A percentile compares a stretch with the other conserved stretches of the same genome.
Evolutionary conservation across 2,329 filamentous ascomycete genomes (phyloP).

Genomic region (Cordyceps javanica): DNA sequence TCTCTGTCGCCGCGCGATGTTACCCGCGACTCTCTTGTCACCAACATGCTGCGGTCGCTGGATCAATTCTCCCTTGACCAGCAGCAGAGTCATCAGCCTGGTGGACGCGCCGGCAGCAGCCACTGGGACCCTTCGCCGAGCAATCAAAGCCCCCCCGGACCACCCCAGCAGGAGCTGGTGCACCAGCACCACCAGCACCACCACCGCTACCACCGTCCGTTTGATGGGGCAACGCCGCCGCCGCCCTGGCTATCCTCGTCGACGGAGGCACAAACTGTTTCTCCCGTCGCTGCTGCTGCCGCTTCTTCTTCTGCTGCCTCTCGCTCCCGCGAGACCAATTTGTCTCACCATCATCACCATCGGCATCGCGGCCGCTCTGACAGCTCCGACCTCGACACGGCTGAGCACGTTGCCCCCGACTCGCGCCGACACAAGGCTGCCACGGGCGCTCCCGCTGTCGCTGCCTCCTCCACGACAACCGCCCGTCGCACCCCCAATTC

Average conservation of each 20-base stretch:
- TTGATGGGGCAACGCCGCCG: conserved; percentile 15
- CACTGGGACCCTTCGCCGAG: background rate
- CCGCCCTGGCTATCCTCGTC: background rate
- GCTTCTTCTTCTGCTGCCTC: background rate
- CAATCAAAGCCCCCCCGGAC: conserved; percentile 15
- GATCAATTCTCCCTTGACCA: conserved; percentile 67
- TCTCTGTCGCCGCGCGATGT: conserved; percentile 70
- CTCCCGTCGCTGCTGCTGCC: background rate
- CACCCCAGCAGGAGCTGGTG: conserved; percentile 21
- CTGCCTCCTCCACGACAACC: conserved; percentile 52
- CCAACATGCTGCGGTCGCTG: conserved; percentile 91
- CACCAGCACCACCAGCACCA: conserved; percentile 21
- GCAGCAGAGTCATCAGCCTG: conserved; percentile 20
- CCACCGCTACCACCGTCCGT: conserved; percentile 17
- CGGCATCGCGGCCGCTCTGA: conserved; percentile 41
- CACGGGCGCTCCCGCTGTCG: conserved; percentile 66
- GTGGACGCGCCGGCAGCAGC: too few relatives aligned
- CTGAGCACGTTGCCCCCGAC: conserved; percentile 38
- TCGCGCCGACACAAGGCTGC: conserved; percentile 44
- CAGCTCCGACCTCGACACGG: conserved; percentile 54
- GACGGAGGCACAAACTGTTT: background rate
- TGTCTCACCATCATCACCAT: background rate
- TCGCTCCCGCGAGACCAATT: background rate
- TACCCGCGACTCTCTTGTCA: conserved; percentile 84
- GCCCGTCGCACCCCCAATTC: conserved; percentile 35